Evolutionary conservation across 2,329 filamentous ascomycete species (phyloP), one percentile per base, ranked within the genome.

Genomic region (Fusarium paranaense): DNA sequence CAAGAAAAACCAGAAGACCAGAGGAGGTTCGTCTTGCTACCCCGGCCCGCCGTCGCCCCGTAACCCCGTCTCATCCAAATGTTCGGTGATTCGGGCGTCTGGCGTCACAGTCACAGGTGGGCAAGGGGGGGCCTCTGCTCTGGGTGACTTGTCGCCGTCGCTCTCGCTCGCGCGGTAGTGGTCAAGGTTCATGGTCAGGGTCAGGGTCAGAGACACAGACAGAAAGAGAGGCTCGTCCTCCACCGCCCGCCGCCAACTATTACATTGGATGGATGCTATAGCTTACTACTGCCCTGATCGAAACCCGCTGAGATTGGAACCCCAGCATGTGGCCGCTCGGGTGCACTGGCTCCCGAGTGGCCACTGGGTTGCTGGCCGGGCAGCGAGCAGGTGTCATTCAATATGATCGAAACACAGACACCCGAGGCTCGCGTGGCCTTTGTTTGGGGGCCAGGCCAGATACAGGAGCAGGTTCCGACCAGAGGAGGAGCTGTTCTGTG

Each of bases 11-110:
- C 47, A 30, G 18, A 52, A 52, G 25, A 10, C 25, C 25, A 52
- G 47, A 52, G 47, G 47, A 30, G 47, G 47, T 52, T 25, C 47
- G 30, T 37, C 35, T n/a, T 45, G 38, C 22, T 60, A 66, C 66
- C 71, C 66, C 57, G 57, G 62, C 66, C 64, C 68, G 64, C 65
- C 61, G 63, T 56, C 64, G 59, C 68, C 67, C 70, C 66, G 64
- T 70, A 58, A 61, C 54, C 62, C 57, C 70, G 67, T 74, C 72
- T 71, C 65, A 71, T 73, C 70, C 70, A 73, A 69, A 35, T 74
- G 62, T 71, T 70, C 67, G 73, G 72, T 77, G 72, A 70, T 75
- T 75, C 70, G 74, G 67, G 47, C 70, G 76, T 72, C 64, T 77
- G 72, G 76, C 74, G 72, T 78, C 75, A 74, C 76, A 78, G 76